Base-by-base conservation (phyloP, 139 green algal genomes). In the Protoeuglena noctilucae region DNA sequence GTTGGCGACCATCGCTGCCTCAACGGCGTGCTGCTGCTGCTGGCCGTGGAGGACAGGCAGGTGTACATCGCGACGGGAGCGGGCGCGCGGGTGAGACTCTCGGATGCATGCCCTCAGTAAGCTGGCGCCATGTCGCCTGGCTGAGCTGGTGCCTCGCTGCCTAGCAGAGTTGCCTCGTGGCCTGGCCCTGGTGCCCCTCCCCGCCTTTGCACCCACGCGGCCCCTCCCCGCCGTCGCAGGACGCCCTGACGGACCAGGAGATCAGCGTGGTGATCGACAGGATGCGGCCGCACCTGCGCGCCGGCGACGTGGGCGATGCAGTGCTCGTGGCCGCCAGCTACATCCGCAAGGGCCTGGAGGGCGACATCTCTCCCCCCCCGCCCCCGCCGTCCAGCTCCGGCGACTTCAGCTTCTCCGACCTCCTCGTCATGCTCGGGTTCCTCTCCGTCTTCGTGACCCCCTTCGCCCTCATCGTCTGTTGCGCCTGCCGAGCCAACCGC, bases 1-100 rank as follows among this genome's bases (percentile, higher is more conserved):
- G 75, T 86, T 3, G 80, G 80, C 41, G 41, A 76, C 6, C 48
- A 31, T 0, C 40, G 25, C 4, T 88, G 80, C 67, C 60, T 76
- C 59, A 77, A 84, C 46, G 80, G 80, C n/a, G 58, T 84, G 12
- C 29, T 86, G 12, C 21, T 86, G 6, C 48, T 86, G 3, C 52
- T 88, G 18, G 59, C 75, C n/a, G 39, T 77, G 0, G 25, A 70
- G 0, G 67, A 85, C 52, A 60, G 75, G 0, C 71, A 85, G 63
- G 56, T 85, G 12, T 75, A 65, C 61, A 68, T 78, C 23, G 66
- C 48, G 0, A 63, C 57, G 14, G 70, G 70, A 4, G 28, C 45
- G 7, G 65, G 59, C 2, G 41, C 66, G 3, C 40, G 6, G 16
- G n/a, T 17, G 3, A 28, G 16, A 6, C 61, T 76, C 1, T 51